Evolutionary conservation across 31 red algal genomes (phyloP).

Genomic region (Endocladia muricata): DNA sequence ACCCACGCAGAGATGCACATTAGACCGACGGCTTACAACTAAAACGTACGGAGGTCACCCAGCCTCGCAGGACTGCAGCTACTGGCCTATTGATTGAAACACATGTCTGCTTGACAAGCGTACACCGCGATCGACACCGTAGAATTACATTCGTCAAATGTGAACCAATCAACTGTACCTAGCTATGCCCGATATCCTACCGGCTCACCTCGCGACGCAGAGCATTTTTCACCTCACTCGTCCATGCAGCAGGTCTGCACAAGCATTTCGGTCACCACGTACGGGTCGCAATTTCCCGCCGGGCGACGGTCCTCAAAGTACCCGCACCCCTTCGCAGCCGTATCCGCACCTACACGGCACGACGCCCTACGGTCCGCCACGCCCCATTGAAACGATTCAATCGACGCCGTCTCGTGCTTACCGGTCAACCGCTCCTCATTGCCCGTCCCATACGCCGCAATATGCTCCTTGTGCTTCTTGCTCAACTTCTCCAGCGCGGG

Average conservation of each 20-base stretch:
- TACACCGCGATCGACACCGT: too few species aligned
- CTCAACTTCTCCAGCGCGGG: conserved; percentile 69
- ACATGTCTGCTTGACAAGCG: too few species aligned
- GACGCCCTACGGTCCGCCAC: conserved; percentile 85
- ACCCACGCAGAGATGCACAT: too few species aligned
- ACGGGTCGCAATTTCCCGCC: conserved; percentile 87
- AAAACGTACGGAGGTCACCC: too few species aligned
- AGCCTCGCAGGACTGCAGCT: too few species aligned
- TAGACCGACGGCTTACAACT: too few species aligned
- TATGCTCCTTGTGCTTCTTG: conserved; percentile 82
- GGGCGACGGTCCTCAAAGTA: conserved; percentile 98
- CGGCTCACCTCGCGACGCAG: too few species aligned
- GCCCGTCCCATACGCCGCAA: conserved; percentile 79
- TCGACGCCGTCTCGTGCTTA: conserved; percentile 82
- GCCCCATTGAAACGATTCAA: conserved; percentile 86
- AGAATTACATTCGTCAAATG: too few species aligned
- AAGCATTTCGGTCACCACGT: conserved; percentile 87
- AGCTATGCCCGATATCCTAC: too few species aligned
- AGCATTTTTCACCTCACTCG: conserved; percentile 13
- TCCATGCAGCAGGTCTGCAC: conserved; percentile 83
- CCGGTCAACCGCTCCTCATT: conserved; percentile 93
- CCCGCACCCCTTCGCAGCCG: conserved; percentile 71
- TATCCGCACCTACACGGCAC: conserved; percentile 66
- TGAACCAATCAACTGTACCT: too few species aligned
- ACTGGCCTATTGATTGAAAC: too few species aligned